Conservation (phyloP, 2,329 filamentous ascomycete genomes). For the Gaeumannomyces tritici region DNA sequence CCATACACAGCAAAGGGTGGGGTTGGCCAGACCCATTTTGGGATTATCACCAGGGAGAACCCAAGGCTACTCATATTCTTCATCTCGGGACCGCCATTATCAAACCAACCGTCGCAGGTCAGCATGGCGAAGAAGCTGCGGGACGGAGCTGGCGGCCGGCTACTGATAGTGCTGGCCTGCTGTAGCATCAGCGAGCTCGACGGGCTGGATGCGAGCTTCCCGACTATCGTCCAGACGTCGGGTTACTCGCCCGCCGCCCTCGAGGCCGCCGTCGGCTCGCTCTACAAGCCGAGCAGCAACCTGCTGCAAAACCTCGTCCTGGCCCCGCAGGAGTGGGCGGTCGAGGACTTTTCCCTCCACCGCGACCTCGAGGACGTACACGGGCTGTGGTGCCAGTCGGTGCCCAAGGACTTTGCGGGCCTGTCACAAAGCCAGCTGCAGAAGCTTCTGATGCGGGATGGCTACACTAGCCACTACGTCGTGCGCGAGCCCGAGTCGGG, state of each 20-base stretch:
- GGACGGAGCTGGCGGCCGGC: slow-evolving; percentile 24
- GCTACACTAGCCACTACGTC: slow-evolving; percentile 47
- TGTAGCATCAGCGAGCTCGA: slow-evolving; percentile 31
- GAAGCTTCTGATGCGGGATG: slow-evolving; percentile 40
- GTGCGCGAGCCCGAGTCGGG: slow-evolving; percentile 35
- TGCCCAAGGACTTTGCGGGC: slow-evolving; percentile 32
- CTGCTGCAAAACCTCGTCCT: slow-evolving; percentile 16
- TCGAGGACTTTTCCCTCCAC: slow-evolving; percentile 22
- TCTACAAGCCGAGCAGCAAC: slow-evolving; percentile 29
- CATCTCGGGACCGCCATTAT: slow-evolving; percentile 36
- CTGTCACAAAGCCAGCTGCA: slow-evolving; percentile 31
- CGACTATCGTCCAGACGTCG: slow-evolving; percentile 40
- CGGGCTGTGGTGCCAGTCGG: slow-evolving; percentile 35
- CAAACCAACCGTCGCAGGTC: slow-evolving; percentile 40
- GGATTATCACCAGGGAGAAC: slow-evolving; percentile 48
- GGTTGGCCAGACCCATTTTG: slow-evolving; percentile 53
- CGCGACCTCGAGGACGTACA: slow-evolving; percentile 28
- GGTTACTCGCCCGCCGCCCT: slow-evolving; percentile 38
- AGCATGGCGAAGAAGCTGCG: slow-evolving; percentile 36
- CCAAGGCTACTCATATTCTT: slow-evolving; percentile 54
- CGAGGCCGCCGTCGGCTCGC: slow-evolving; percentile 37
- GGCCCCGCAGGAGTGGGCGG: slow-evolving; percentile 27
- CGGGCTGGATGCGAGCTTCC: slow-evolving; percentile 30
- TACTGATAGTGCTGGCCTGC: slow-evolving; percentile 43
- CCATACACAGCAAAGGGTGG: slow-evolving; percentile 57